These are phyloP conservation scores for barley (Hordeum vulgare) DNA, from an alignment of 176 grass and related monocot species.

Conservation along the genomic window MorexV3_pseudomolecules_assembly NC_058520.1:397607090-397607589, in stretches of 20 bases:
- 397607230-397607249: background rate
- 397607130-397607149: background rate
- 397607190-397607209: no score
- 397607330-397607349: background rate
- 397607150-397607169: background rate
- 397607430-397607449: slow-evolving; percentile 90
- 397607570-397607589: slow-evolving; percentile 82
- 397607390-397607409: slow-evolving; percentile 95
- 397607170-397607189: background rate
- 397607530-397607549: slow-evolving; percentile 63
- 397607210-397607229: no score
- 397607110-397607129: background rate
- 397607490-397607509: slow-evolving; percentile 68
- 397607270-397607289: background rate
- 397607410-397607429: slow-evolving; percentile 85
- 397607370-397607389: background rate
- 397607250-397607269: background rate
- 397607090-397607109: slow-evolving; percentile 21
- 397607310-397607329: background rate
- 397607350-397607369: background rate
- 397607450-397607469: slow-evolving; percentile 96
- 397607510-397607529: slow-evolving; percentile 67
- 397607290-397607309: background rate
- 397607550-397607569: slow-evolving; percentile 61
- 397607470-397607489: slow-evolving; percentile 81